Evolutionary conservation across 2,329 filamentous ascomycete genomes (phyloP), one percentile per base, ranked within the genome.

Genomic region (Penicillium crustosum): DNA sequence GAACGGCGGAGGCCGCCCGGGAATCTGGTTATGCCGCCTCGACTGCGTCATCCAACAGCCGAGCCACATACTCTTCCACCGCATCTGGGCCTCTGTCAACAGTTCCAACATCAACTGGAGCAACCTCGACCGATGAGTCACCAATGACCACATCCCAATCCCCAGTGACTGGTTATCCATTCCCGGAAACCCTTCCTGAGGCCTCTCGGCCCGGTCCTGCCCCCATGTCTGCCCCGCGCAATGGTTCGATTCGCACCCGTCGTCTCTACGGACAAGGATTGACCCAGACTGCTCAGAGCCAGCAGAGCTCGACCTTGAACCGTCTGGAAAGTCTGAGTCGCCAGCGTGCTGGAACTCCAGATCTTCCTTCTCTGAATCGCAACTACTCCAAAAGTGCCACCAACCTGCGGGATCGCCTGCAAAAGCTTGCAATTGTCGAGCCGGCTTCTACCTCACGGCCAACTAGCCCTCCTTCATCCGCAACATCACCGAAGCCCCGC

Each of bases 1-100:
- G 76, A 53, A 77, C 78, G 3, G 68, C 74, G n/a, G 65, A 66
- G 51, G 71, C 74, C 4, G 73, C 77, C 55, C 69, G 72, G 35
- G 77, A 78, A 53, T 72, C 67, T 13, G 76, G 78, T 55, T 73
- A 79, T 59, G 73, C 82, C 3, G 79, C 82, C 10, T 81, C 84
- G 1, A 81, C 82, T 1, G 84, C 84, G 21, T 92, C 88, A 69
- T 89, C 89, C 66, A 84, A 84, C 60, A 90, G 93, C 63, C 83
- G 93, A 27, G 91, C 92, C 63, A 96, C 92, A 0, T 79, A 79
- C n/a, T 94, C 89, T 2, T 97, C 93, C 0, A 95, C 90, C 0
- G 89, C 87, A 7, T 94, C 91, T 4, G 82, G 80, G 6, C 88
- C 86, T 6, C 87, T 85, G 6, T 86, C 86, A 0, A 83, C 87